Evolutionary conservation across 2,329 filamentous ascomycete genomes (phyloP).

Genomic region (Endothia cerciana): DNA sequence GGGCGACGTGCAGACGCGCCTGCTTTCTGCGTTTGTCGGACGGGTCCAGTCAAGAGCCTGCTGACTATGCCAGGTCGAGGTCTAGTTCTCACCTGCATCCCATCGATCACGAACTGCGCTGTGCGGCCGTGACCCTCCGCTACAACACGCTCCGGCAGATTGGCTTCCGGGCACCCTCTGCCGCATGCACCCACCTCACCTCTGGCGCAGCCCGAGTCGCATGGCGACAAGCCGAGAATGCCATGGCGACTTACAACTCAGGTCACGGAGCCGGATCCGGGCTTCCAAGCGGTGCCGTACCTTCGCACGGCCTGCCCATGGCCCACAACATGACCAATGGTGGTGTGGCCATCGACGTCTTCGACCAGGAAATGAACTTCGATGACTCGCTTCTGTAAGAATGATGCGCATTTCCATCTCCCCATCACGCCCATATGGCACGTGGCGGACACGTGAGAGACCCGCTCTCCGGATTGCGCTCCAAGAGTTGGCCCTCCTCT

Average conservation of each 20-base stretch:
- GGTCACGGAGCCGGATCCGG: slow-evolving; percentile 44
- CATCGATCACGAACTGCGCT: slow-evolving; percentile 2
- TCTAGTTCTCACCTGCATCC: slow-evolving; percentile 8
- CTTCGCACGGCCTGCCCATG: slow-evolving; percentile 22
- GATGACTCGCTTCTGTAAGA: slow-evolving; percentile 61
- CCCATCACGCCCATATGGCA: neutral
- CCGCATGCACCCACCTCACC: slow-evolving; percentile 2
- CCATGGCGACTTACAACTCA: slow-evolving; percentile 62
- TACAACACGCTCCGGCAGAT: slow-evolving; percentile 11
- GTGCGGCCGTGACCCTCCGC: slow-evolving; percentile 4
- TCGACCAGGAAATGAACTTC: slow-evolving; percentile 57
- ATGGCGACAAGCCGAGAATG: slow-evolving; percentile 44
- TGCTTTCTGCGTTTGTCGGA: neutral
- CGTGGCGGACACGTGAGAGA: slow-evolving; percentile 8
- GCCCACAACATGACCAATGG: slow-evolving; percentile 19
- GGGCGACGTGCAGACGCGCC: neutral
- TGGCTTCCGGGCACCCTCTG: neutral
- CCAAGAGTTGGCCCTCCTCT: neutral
- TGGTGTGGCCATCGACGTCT: slow-evolving; percentile 48
- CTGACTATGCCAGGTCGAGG: slow-evolving; percentile 2
- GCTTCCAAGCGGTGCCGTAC: slow-evolving; percentile 16
- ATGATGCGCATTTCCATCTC: neutral
- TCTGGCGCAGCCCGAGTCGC: slow-evolving; percentile 24
- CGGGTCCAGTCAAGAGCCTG: neutral
- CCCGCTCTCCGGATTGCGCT: neutral